These are phyloP conservation scores for Xylaria sp. DNA, from an alignment of 2,329 filamentous ascomycete species.

Conservation along the genomic window DNA sequence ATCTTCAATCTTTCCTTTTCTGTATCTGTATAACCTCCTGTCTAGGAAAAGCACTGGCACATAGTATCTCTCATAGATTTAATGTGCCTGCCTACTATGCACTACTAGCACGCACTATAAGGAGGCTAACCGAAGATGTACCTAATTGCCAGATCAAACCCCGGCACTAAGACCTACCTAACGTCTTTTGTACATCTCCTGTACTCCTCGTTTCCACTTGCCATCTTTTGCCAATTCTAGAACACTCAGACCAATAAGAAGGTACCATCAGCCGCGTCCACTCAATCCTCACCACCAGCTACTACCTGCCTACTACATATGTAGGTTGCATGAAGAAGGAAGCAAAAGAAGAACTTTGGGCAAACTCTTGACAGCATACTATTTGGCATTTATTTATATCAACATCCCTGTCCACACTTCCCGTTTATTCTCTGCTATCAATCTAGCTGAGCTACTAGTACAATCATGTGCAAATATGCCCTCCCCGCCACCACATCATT, in stretches of 20 bases:
- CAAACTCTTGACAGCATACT: neutral
- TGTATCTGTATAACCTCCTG: too few relatives aligned
- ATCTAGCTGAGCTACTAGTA: neutral
- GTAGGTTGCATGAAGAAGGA: neutral
- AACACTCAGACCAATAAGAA: conserved; percentile 4
- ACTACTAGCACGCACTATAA: neutral
- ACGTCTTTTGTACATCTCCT: conserved; percentile 18
- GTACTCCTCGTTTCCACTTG: conserved; percentile 34
- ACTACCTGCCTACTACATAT: neutral
- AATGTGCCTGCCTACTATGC: neutral
- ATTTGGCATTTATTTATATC: neutral
- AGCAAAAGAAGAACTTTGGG: neutral
- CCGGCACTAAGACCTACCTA: conserved; percentile 21
- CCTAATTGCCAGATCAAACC: conserved; percentile 23
- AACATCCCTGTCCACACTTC: neutral
- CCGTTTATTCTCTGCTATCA: neutral
- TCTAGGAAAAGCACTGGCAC: too few relatives aligned
- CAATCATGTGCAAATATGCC: neutral
- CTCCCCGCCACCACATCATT: neutral
- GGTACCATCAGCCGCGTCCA: neutral
- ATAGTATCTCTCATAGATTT: too few relatives aligned
- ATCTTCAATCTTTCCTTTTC: too few relatives aligned
- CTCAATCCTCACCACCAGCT: conserved; percentile 1
- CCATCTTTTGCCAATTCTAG: conserved; percentile 22
- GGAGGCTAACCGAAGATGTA: neutral